Evolutionary conservation across 805 yeast species (phyloP).

Genomic region (Pichia pseudocactophila): DNA sequence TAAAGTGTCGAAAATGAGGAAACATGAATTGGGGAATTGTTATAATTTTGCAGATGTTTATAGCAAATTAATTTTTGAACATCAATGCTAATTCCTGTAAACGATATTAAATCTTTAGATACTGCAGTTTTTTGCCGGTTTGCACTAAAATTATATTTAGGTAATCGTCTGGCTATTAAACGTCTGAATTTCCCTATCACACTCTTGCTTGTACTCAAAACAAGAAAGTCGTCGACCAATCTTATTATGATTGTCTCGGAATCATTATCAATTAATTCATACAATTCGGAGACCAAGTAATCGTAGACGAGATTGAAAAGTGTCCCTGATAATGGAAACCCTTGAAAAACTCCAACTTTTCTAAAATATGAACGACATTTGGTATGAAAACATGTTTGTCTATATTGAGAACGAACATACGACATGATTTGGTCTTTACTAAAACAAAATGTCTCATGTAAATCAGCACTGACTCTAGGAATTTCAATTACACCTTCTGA

Average conservation of each 20-base stretch:
- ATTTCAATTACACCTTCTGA: too few species aligned
- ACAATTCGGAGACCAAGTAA: slow-evolving; percentile 37
- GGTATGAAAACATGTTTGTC: slow-evolving; percentile 37
- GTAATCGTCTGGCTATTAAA: slow-evolving; percentile 30
- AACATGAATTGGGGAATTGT: slow-evolving; percentile 7
- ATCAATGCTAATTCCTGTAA: slow-evolving; percentile 36
- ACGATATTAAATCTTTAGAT: slow-evolving; percentile 22
- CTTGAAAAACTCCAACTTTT: slow-evolving; percentile 73
- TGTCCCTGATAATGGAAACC: slow-evolving; percentile 65
- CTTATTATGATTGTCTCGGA: slow-evolving; percentile 34
- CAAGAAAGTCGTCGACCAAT: slow-evolving; percentile 77
- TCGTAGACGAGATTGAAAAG: slow-evolving; percentile 71
- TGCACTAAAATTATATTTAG: slow-evolving; percentile 33
- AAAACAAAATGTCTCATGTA: slow-evolving; percentile 20
- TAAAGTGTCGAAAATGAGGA: slow-evolving; percentile 18
- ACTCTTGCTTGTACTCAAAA: slow-evolving; percentile 41
- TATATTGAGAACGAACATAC: slow-evolving; percentile 43
- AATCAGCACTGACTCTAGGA: slow-evolving; percentile 6
- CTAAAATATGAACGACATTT: slow-evolving; percentile 33
- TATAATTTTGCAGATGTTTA: slow-evolving; percentile 22
- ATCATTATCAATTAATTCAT: not conserved
- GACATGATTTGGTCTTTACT: slow-evolving; percentile 36
- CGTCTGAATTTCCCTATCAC: slow-evolving; percentile 26
- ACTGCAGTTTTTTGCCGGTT: slow-evolving; percentile 32
- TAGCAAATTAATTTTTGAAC: slow-evolving; percentile 27